These are phyloP conservation scores for Aspergillus sp. DNA, from an alignment of 2,329 filamentous ascomycete species.

Conservation along the genomic window DNA sequence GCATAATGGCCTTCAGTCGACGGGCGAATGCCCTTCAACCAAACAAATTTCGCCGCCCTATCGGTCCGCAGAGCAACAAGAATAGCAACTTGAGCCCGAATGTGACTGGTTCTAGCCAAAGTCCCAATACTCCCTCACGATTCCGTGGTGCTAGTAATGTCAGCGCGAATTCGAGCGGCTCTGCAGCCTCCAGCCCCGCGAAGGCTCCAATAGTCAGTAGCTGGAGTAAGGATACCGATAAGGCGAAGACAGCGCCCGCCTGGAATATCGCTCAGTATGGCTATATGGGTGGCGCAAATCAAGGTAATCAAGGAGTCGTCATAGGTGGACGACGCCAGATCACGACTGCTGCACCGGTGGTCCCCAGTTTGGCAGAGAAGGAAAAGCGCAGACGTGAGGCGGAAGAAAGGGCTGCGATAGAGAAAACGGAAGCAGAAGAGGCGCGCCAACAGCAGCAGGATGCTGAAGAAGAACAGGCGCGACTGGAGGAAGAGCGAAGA, in stretches of 20 bases:
- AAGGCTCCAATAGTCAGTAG: constrained; percentile 63
- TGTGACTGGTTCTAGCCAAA: constrained; percentile 53
- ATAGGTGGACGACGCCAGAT: constrained; percentile 92
- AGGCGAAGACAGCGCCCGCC: constrained; percentile 72
- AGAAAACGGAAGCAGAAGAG: constrained; percentile 48
- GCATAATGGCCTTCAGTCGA: constrained; percentile 82
- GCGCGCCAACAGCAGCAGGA: constrained; percentile 42
- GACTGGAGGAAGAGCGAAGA: constrained; percentile 37
- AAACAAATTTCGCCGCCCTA: constrained; percentile 60
- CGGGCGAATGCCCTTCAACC: constrained; percentile 70
- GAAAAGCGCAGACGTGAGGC: constrained; percentile 59
- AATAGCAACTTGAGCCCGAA: constrained; percentile 55
- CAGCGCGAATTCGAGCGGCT: constrained; percentile 30
- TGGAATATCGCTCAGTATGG: constrained; percentile 99
- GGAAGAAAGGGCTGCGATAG: constrained; percentile 43
- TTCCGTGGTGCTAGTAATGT: constrained; percentile 48
- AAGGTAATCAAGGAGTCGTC: constrained; percentile 86
- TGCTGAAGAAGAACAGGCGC: constrained; percentile 41
- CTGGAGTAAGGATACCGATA: constrained; percentile 82
- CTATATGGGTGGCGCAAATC: constrained; percentile 94
- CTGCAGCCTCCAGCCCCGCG: constrained; percentile 53
- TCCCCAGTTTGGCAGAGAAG: constrained; percentile 78
- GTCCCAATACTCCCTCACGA: constrained; percentile 30
- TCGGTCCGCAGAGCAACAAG: constrained; percentile 62
- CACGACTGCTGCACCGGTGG: constrained; percentile 67